Percentiles rank a stretch among this genome's conserved stretches.
phyloP scores from a whole-genome alignment of 352 stramenopile genomes.

The Thraustochytrium sp. region DNA sequence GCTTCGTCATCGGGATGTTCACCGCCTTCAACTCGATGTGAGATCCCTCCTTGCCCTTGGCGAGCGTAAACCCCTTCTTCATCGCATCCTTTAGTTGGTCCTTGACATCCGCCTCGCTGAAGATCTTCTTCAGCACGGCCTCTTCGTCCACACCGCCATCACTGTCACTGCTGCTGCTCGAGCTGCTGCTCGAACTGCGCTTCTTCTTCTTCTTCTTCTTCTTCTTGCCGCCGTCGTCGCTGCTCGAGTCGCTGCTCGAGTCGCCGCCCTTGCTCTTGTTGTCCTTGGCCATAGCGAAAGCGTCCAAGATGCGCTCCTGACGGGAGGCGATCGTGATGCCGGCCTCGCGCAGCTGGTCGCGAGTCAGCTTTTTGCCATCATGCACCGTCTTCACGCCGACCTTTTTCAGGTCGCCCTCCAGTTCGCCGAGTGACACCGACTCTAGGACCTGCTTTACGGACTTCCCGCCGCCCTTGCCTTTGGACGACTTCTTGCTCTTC shows the following conservation, averaged over 20 bases:
- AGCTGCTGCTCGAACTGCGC: not conserved
- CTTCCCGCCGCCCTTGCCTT: not conserved
- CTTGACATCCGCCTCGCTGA: not conserved
- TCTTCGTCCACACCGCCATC: not conserved
- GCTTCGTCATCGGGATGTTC: not conserved
- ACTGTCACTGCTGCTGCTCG: not conserved
- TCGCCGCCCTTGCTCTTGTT: not conserved
- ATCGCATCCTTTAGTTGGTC: not conserved
- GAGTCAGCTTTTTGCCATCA: not conserved
- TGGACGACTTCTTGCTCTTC: not conserved
- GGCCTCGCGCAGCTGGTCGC: not conserved
- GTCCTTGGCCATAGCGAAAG: not conserved
- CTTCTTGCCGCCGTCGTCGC: not conserved
- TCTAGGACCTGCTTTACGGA: not conserved
- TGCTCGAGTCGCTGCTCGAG: not conserved
- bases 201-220: constrained; percentile 1
- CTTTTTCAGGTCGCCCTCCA: not conserved
- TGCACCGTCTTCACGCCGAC: not conserved
- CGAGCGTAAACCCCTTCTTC: not conserved
- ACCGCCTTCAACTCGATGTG: not conserved
- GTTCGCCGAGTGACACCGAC: not conserved
- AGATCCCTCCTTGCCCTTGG: not conserved
- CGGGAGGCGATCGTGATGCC: not conserved
- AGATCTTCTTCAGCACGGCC: not conserved
- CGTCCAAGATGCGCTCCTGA: not conserved